These are phyloP conservation scores for Pichia heedii DNA, from an alignment of 805 yeast species.

Conservation along the genomic window DNA sequence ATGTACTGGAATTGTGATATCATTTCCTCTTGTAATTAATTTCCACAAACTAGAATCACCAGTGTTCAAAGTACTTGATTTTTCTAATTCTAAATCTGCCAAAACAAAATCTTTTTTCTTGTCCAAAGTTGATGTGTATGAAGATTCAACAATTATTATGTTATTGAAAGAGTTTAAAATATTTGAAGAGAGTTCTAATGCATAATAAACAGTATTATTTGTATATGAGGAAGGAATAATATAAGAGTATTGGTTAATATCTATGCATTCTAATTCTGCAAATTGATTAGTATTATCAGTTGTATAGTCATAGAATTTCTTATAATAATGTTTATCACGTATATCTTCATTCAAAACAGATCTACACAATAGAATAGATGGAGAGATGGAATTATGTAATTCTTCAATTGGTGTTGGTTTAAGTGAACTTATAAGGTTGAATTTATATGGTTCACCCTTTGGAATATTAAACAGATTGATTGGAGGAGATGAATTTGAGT, in stretches of 20 bases:
- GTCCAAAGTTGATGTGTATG: constrained; percentile 8
- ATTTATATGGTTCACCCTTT: constrained; percentile 23
- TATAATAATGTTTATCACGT: constrained; percentile 6
- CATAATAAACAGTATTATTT: constrained; percentile 36
- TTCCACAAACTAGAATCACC: constrained; percentile 29
- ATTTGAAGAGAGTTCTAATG: constrained; percentile 33
- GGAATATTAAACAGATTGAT: constrained; percentile 29
- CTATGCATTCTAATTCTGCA: constrained; percentile 38
- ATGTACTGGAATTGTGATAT: constrained; percentile 32
- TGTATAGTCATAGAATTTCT: constrained; percentile 31
- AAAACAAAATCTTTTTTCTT: constrained; percentile 26
- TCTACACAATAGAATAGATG: constrained; percentile 25
- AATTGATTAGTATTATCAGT: constrained; percentile 28
- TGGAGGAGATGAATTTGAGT: constrained; percentile 18
- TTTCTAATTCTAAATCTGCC: constrained; percentile 28
- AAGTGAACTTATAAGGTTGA: constrained; percentile 25
- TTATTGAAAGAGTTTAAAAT: constrained; percentile 38
- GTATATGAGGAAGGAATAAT: constrained; percentile 44
- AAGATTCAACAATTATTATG: constrained; percentile 38
- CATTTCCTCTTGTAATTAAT: constrained; percentile 31
- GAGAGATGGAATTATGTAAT: constrained; percentile 16
- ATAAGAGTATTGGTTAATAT: constrained; percentile 30
- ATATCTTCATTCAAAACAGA: constrained; percentile 12
- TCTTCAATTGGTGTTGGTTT: constrained; percentile 20
- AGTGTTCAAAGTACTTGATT: constrained; percentile 17